Conservation (phyloP, 2,329 filamentous ascomycete species). For the Pseudogymnoascus sp. region DNA sequence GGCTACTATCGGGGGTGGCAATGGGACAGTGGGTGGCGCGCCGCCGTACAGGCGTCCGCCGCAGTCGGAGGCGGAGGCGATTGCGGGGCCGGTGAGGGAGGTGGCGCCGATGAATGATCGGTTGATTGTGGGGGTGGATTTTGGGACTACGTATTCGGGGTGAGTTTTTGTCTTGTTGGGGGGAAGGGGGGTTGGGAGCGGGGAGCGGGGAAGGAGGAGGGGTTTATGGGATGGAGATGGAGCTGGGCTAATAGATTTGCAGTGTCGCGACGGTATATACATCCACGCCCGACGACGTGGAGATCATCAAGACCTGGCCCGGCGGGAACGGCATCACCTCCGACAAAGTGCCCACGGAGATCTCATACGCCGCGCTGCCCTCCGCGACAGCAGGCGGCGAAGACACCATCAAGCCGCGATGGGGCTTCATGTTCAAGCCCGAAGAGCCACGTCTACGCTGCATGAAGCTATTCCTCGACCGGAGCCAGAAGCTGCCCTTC, state of each 20-base stretch:
- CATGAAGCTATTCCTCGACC: conserved; percentile 78
- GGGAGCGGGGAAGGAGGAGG: not conserved
- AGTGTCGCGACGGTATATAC: conserved; percentile 68
- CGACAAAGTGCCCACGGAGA: conserved; percentile 78
- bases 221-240: not conserved
- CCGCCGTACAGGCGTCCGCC: not conserved
- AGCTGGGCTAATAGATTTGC: conserved; percentile 17
- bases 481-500: conserved; percentile 71
- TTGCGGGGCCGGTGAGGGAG: conserved; percentile 53
- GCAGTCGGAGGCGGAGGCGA: conserved; percentile 39
- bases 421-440: conserved; percentile 77
- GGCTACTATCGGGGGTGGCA: not conserved
- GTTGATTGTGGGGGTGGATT: conserved; percentile 72
- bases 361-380: conserved; percentile 51
- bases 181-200: conserved; percentile 10
- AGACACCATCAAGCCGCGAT: conserved; percentile 43
- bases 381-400: conserved; percentile 32
- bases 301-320: conserved; percentile 80
- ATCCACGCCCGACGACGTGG: conserved; percentile 69
- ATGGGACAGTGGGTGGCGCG: not conserved
- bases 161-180: conserved; percentile 34
- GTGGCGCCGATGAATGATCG: conserved; percentile 50
- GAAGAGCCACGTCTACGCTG: conserved; percentile 70
- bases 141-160: conserved; percentile 79
- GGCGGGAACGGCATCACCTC: conserved; percentile 81